These are phyloP conservation scores for Yamadazyma dushanensis DNA, from an alignment of 1,139 yeast genomes.

Conservation along the genomic window DNA sequence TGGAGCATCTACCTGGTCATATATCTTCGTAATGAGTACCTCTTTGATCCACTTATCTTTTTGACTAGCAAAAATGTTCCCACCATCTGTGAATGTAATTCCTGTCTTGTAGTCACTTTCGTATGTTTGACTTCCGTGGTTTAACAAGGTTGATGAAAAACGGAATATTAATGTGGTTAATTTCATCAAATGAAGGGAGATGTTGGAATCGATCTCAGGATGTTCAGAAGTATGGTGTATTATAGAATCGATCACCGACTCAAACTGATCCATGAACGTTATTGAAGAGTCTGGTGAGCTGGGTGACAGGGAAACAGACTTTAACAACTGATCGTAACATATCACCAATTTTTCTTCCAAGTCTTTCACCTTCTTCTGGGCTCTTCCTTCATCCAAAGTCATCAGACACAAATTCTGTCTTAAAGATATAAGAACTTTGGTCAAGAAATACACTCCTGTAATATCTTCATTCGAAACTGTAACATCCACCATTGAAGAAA, in stretches of 20 bases:
- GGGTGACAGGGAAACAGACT: constrained; percentile 1
- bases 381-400: not conserved
- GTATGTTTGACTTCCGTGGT: constrained; percentile 8
- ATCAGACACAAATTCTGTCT: constrained; percentile 7
- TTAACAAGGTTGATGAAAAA: constrained; percentile 20
- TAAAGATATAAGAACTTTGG: constrained; percentile 7
- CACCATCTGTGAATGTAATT: constrained; percentile 22
- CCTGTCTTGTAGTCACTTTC: constrained; percentile 20
- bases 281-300: constrained; percentile 11
- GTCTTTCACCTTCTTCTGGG: not conserved
- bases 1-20: not conserved
- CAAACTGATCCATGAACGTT: constrained; percentile 16
- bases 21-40: constrained; percentile 5
- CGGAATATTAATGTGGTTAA: constrained; percentile 24
- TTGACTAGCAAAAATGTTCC: constrained; percentile 18
- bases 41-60: constrained; percentile 30
- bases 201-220: constrained; percentile 2
- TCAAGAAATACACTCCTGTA: constrained; percentile 3
- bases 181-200: constrained; percentile 25
- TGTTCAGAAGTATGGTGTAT: not conserved
- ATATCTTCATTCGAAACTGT: constrained; percentile 2
- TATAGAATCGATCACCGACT: constrained; percentile 12
- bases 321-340: not conserved
- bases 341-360: constrained; percentile 6
- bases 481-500: constrained; percentile 1